These are phyloP conservation scores for Podospora fimiseda DNA, from an alignment of 495 filamentous ascomycete genomes.

Conservation along the genomic window DNA sequence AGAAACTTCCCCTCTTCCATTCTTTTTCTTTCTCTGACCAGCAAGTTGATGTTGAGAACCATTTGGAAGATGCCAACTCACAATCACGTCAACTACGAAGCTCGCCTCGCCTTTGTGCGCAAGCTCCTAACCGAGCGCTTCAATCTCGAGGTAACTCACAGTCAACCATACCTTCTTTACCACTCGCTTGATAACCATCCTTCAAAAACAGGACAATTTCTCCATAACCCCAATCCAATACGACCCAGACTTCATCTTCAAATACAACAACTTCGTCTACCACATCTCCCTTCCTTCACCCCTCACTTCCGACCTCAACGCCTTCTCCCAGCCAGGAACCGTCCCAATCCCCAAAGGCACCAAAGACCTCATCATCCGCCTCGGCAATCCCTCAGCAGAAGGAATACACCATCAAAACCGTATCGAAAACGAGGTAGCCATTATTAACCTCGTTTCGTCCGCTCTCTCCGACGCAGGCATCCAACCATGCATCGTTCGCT, in stretches of 20 bases:
- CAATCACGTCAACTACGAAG: conserved; percentile 27
- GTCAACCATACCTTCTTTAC: neutral
- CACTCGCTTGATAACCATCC: neutral
- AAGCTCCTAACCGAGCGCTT: conserved; percentile 13
- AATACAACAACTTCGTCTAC: conserved; percentile 36
- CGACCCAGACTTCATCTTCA: conserved; percentile 28
- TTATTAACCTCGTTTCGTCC: neutral
- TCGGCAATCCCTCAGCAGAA: neutral
- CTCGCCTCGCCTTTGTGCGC: conserved; percentile 23
- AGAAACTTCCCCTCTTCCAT: too few species aligned
- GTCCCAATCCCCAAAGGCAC: conserved; percentile 2
- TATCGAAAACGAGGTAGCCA: conserved; percentile 8
- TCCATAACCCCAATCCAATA: conserved; percentile 26
- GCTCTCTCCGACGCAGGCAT: conserved; percentile 2
- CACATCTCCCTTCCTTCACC: conserved; percentile 16
- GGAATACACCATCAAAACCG: conserved; percentile 2
- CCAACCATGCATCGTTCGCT: conserved; percentile 1
- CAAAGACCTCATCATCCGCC: conserved; percentile 4
- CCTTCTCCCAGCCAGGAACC: neutral
- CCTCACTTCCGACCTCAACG: neutral
- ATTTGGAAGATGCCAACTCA: conserved; percentile 12
- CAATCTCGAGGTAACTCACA: conserved; percentile 2
- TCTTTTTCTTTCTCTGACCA: too few species aligned
- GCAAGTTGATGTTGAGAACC: too few species aligned
- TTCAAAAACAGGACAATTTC: conserved; percentile 2